A percentile compares a stretch with the other conserved stretches of the same genome.
Evolutionary conservation across 768 basidiomycete species (phyloP).

Genomic region (Trametes cinnabarina): DNA sequence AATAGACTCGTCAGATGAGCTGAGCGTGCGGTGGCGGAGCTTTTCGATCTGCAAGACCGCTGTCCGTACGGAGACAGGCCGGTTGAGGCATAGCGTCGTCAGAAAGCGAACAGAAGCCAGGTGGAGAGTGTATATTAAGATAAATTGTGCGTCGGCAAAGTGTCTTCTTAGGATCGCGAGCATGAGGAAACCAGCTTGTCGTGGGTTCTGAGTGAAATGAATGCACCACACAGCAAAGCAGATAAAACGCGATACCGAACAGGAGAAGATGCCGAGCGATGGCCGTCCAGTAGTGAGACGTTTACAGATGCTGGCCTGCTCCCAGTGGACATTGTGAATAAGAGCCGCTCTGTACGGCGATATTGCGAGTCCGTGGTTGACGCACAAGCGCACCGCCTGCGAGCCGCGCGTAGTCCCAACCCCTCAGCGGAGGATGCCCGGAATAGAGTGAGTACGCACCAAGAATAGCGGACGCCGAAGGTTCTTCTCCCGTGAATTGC

Average conservation of each 20-base stretch:
- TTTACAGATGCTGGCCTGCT: not conserved
- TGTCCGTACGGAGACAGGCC: conserved; percentile 6
- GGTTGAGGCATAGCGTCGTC: not conserved
- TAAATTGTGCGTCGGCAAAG: conserved; percentile 11
- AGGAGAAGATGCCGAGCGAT: no score
- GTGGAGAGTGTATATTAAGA: conserved; percentile 1
- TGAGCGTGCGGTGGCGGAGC: no score
- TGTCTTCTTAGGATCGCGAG: not conserved
- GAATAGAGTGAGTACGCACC: conserved; percentile 1
- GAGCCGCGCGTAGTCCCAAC: not conserved
- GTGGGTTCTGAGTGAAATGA: not conserved
- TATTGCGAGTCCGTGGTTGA: not conserved
- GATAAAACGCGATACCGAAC: no score
- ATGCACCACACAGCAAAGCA: not conserved
- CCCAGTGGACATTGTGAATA: not conserved
- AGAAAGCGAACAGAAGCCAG: conserved; percentile 4
- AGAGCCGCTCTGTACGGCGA: not conserved
- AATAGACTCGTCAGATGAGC: no score
- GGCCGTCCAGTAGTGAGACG: no score
- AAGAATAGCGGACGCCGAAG: conserved; percentile 5
- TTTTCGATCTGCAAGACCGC: not conserved
- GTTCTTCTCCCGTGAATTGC: conserved; percentile 17
- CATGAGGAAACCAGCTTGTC: not conserved
- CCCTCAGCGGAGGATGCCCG: not conserved
- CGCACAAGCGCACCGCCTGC: not conserved